phyloP scores from a whole-genome alignment of 2,329 filamentous ascomycete genomes.

The Onygenales sp. region DNA sequence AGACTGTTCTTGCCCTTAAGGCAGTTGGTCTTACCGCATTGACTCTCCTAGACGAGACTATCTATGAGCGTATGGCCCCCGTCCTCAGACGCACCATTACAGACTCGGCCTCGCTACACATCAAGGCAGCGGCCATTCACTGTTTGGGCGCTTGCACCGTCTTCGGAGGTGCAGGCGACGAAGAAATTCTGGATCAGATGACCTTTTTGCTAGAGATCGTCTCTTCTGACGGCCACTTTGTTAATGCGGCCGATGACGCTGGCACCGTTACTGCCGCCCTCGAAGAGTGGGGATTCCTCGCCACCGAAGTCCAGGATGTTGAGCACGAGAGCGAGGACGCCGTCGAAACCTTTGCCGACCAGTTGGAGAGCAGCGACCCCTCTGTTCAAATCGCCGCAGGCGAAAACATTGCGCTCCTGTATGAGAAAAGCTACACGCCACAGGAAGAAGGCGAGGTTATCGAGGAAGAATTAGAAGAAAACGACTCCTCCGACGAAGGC shows the following conservation, averaged over 20 bases:
- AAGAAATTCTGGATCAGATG: constrained; percentile 62
- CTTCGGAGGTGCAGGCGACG: constrained; percentile 63
- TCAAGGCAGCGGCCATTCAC: constrained; percentile 65
- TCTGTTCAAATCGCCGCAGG: constrained; percentile 69
- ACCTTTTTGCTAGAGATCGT: constrained; percentile 68
- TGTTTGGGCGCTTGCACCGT: constrained; percentile 62
- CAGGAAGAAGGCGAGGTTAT: constrained; percentile 46
- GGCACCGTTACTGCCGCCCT: constrained; percentile 65
- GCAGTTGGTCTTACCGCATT: constrained; percentile 62
- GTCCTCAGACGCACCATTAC: constrained; percentile 54
- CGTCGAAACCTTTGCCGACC: constrained; percentile 73
- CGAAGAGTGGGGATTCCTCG: constrained; percentile 70
- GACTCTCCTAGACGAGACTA: constrained; percentile 53
- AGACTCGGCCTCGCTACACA: constrained; percentile 53
- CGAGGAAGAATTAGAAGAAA: constrained; percentile 31
- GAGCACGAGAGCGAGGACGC: constrained; percentile 61
- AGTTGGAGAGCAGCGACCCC: constrained; percentile 65
- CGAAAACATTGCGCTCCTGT: constrained; percentile 71
- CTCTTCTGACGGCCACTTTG: constrained; percentile 64
- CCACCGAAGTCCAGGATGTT: constrained; percentile 66
- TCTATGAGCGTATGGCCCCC: constrained; percentile 54
- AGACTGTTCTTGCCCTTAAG: constrained; percentile 61
- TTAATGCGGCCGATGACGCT: constrained; percentile 62
- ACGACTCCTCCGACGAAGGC: constrained; percentile 34
- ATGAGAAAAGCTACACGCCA: constrained; percentile 60